A percentile compares a stretch with the other conserved stretches of the same genome.
Evolutionary conservation across 306 rosid species (phyloP).

Genomic region (Glycine latifolia): DNA sequence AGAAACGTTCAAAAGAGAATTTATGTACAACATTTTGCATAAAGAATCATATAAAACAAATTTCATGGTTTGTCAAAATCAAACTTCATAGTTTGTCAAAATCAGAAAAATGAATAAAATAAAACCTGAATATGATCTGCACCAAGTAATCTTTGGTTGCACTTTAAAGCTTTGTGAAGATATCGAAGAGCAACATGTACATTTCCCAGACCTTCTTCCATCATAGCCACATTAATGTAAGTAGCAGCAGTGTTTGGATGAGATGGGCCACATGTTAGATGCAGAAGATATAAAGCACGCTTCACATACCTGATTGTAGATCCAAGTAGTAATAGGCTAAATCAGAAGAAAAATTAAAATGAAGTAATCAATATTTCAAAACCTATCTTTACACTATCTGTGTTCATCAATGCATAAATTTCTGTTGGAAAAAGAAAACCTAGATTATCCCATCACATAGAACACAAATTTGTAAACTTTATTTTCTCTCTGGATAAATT

Average conservation of each 20-base stretch:
- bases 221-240: conserved; percentile 99
- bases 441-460: background rate
- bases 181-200: conserved; percentile 97
- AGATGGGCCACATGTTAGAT: conserved; percentile 97
- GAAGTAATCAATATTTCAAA: background rate
- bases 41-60: conserved; percentile 5
- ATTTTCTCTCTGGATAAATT: conserved; percentile 35
- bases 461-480: conserved; percentile 12
- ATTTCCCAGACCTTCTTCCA: conserved; percentile 99
- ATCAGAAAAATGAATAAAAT: conserved; percentile 32
- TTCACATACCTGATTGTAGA: conserved; percentile 80
- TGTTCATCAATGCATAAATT: conserved; percentile 10
- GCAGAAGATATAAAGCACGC: conserved; percentile 97
- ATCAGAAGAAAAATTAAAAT: conserved; percentile 39
- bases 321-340: conserved; percentile 26
- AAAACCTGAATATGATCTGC: conserved; percentile 97
- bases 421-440: background rate
- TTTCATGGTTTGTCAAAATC: conserved; percentile 24
- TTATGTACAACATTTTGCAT: background rate
- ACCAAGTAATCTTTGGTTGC: conserved; percentile 93
- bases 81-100: conserved; percentile 31
- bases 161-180: conserved; percentile 97
- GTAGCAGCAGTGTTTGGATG: conserved; percentile 99
- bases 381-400: background rate
- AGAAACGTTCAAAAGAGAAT: conserved; percentile 19